These are phyloP conservation scores for Crucibulum laeve DNA, from an alignment of 768 basidiomycete genomes.

Conservation along the genomic window DNA sequence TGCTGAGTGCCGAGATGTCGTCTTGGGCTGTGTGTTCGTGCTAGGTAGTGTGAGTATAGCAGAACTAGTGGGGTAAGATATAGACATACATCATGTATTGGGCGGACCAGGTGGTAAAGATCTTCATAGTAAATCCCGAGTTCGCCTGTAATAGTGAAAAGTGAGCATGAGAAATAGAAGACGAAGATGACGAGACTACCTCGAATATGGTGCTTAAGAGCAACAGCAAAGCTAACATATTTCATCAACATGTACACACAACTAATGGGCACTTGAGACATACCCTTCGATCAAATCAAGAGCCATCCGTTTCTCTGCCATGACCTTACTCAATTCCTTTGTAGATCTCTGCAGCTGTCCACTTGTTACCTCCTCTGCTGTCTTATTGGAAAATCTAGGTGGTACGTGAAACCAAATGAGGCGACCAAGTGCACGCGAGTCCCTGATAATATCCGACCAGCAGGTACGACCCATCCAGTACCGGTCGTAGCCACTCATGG, in stretches of 20 bases:
- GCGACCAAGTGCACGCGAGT: constrained; percentile 42
- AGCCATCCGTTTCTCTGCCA: constrained; percentile 59
- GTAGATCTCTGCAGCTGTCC: constrained; percentile 25
- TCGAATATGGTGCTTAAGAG: constrained; percentile 61
- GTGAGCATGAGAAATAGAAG: neutral
- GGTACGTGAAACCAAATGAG: constrained; percentile 64
- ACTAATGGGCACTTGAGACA: constrained; percentile 11
- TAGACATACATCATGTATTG: constrained; percentile 46
- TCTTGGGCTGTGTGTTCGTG: no score
- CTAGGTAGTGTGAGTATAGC: no score
- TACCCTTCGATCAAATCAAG: constrained; percentile 57
- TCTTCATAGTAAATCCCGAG: constrained; percentile 60
- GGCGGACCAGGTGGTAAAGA: constrained; percentile 50
- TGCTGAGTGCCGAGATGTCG: constrained; percentile 13
- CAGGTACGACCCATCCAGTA: constrained; percentile 55
- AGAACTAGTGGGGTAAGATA: no score
- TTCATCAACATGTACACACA: neutral
- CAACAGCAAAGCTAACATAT: constrained; percentile 52
- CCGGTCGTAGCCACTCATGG: constrained; percentile 60
- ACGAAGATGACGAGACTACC: constrained; percentile 20
- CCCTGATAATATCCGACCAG: constrained; percentile 56
- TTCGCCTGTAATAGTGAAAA: constrained; percentile 33
- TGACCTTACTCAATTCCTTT: constrained; percentile 43
- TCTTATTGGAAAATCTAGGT: constrained; percentile 36
- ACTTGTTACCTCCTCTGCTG: constrained; percentile 27